These are phyloP conservation scores for Xylariales sp. DNA, from an alignment of 2,329 filamentous ascomycete genomes.

Conservation along the genomic window DNA sequence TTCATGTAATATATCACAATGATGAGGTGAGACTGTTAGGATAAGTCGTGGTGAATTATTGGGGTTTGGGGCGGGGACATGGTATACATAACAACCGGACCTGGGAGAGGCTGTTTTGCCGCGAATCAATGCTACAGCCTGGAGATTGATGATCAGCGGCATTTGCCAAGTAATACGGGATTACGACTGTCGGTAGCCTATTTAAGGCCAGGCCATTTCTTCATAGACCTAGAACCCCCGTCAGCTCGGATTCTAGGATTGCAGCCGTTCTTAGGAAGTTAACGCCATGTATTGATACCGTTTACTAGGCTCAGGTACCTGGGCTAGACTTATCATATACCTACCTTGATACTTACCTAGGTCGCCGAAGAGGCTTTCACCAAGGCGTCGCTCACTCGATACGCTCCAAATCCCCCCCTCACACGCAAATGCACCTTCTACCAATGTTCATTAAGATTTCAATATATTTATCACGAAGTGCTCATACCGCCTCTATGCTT, in stretches of 20 bases:
- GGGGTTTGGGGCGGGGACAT: conserved; percentile 20
- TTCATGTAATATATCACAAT: conserved; percentile 17
- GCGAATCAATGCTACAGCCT: conserved; percentile 23
- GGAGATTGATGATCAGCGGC: conserved; percentile 13
- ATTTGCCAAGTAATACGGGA: no score
- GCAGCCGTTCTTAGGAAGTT: not conserved
- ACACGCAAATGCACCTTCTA: no score
- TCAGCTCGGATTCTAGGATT: not conserved
- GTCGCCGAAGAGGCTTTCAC: not conserved
- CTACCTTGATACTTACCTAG: no score
- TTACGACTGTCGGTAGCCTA: not conserved
- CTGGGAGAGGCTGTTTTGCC: conserved; percentile 17
- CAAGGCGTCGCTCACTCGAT: not conserved
- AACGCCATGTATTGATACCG: not conserved
- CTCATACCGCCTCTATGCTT: not conserved
- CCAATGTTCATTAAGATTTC: not conserved
- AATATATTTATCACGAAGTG: not conserved
- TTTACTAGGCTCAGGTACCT: not conserved
- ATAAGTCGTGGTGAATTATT: not conserved
- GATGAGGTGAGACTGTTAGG: not conserved
- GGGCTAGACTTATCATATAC: no score
- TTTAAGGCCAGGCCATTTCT: no score
- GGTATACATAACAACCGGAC: conserved; percentile 9
- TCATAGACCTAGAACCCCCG: not conserved
- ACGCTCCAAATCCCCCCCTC: no score